Evolutionary conservation across 106 monocot genomes (phyloP).

Genomic region (Dendrobium nobile): DNA sequence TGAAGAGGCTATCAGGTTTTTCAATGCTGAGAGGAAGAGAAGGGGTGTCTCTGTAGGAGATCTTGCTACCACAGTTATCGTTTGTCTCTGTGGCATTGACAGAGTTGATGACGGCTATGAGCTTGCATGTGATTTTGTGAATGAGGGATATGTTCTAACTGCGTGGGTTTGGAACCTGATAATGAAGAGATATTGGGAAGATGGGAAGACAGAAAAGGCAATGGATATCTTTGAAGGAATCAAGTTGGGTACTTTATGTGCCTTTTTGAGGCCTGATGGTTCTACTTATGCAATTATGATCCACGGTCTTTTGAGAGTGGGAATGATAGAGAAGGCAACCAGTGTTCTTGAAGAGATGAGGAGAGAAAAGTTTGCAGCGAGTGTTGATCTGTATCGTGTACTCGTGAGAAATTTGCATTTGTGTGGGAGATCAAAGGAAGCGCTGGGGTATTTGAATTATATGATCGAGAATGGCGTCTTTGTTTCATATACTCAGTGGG

Average conservation of each 20-base stretch:
- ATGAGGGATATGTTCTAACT: slow-evolving; percentile 21
- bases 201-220: slow-evolving; percentile 12
- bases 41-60: background rate
- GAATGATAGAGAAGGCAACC: slow-evolving; percentile 3
- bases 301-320: slow-evolving; percentile 10
- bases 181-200: slow-evolving; percentile 18
- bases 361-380: slow-evolving; percentile 5
- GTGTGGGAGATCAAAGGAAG: slow-evolving; percentile 14
- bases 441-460: slow-evolving; percentile 6
- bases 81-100: slow-evolving; percentile 12
- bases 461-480: slow-evolving; percentile 28
- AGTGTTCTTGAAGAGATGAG: slow-evolving; percentile 18
- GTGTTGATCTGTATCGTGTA: slow-evolving; percentile 15
- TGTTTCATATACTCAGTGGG: slow-evolving; percentile 30
- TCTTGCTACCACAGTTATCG: slow-evolving; percentile 11
- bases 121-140: slow-evolving; percentile 16
- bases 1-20: slow-evolving; percentile 27
- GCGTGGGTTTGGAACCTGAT: slow-evolving; percentile 18
- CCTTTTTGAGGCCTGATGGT: slow-evolving; percentile 3
- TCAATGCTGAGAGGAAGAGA: slow-evolving; percentile 14
- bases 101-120: slow-evolving; percentile 13
- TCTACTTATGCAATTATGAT: slow-evolving; percentile 22
- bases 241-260: background rate
- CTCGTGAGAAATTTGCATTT: slow-evolving; percentile 16
- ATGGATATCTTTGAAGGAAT: slow-evolving; percentile 19